phyloP scores from a whole-genome alignment of 768 basidiomycete species.

The Kwoniella europaea region DNA sequence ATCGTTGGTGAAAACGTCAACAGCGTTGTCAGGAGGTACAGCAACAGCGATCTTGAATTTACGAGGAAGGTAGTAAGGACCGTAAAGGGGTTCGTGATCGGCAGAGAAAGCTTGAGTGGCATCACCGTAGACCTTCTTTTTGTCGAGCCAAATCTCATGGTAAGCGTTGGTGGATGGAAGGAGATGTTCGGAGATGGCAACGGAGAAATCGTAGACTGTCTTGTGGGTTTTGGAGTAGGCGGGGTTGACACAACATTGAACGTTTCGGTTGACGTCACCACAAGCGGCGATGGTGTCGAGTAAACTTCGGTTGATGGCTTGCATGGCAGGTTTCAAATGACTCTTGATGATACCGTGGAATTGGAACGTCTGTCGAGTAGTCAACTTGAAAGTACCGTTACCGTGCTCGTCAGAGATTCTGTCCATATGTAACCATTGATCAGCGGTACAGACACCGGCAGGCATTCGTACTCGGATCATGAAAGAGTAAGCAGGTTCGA shows the following conservation, averaged over 20 bases:
- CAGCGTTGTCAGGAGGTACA: constrained; percentile 93
- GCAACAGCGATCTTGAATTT: constrained; percentile 98
- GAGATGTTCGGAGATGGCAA: constrained; percentile 79
- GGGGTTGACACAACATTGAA: constrained; percentile 89
- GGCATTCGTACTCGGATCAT: constrained; percentile 99
- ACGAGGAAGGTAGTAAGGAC: constrained; percentile 93
- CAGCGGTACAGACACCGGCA: constrained; percentile 87
- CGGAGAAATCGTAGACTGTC: constrained; percentile 82
- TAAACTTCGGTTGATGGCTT: constrained; percentile 86
- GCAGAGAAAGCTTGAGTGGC: constrained; percentile 77
- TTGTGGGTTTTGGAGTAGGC: constrained; percentile 82
- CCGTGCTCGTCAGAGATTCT: constrained; percentile 95
- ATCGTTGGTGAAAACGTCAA: constrained; percentile 88
- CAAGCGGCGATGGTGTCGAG: constrained; percentile 97
- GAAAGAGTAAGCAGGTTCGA: constrained; percentile 94
- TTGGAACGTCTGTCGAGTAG: constrained; percentile 97
- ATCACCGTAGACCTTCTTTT: constrained; percentile 92
- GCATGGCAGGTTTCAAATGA: constrained; percentile 93
- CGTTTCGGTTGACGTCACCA: constrained; percentile 94
- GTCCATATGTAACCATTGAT: constrained; percentile 95
- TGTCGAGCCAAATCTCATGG: constrained; percentile 99
- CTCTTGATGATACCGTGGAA: constrained; percentile 99
- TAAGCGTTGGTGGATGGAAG: constrained; percentile 91
- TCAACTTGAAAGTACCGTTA: constrained; percentile 92
- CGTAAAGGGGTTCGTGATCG: constrained; percentile 82